Percentiles rank a stretch among this genome's conserved stretches.
Conservation (phyloP, 345 rosid genomes). For the Acer saccharum region DNA sequence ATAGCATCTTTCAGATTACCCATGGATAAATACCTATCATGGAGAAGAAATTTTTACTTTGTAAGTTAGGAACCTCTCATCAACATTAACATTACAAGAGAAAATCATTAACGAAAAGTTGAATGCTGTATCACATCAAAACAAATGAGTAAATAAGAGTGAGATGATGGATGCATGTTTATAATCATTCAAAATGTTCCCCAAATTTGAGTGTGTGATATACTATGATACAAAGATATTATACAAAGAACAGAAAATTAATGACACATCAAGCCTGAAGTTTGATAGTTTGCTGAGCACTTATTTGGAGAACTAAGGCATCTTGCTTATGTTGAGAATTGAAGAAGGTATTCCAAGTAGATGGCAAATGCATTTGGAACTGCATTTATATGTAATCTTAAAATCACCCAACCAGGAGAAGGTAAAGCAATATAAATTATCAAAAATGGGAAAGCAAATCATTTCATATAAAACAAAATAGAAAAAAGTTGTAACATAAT, state of each 20-base stretch:
- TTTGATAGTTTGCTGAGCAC: not conserved
- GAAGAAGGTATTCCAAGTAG: slow-evolving; percentile 3
- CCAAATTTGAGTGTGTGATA: not conserved
- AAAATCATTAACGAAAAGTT: not conserved
- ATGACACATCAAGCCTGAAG: not conserved
- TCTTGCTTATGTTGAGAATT: not conserved
- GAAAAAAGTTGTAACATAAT: not conserved
- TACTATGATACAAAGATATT: not conserved
- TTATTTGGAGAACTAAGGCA: not conserved
- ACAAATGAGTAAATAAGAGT: not conserved
- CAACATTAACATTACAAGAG: slow-evolving; percentile 2
- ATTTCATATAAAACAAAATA: not conserved
- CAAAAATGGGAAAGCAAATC: not conserved
- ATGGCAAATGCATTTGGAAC: not conserved
- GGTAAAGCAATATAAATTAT: not conserved
- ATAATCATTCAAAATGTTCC: not conserved
- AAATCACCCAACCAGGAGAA: not conserved
- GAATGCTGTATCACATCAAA: not conserved
- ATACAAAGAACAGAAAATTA: not conserved
- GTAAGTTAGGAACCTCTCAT: slow-evolving; percentile 1
- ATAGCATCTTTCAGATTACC: slow-evolving; percentile 87
- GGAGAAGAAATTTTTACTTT: slow-evolving; percentile 15
- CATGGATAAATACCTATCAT: slow-evolving; percentile 71
- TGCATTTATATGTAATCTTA: not conserved
- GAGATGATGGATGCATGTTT: not conserved